Base-by-base conservation (phyloP, 768 basidiomycete species). In the Russula sp. region DNA sequence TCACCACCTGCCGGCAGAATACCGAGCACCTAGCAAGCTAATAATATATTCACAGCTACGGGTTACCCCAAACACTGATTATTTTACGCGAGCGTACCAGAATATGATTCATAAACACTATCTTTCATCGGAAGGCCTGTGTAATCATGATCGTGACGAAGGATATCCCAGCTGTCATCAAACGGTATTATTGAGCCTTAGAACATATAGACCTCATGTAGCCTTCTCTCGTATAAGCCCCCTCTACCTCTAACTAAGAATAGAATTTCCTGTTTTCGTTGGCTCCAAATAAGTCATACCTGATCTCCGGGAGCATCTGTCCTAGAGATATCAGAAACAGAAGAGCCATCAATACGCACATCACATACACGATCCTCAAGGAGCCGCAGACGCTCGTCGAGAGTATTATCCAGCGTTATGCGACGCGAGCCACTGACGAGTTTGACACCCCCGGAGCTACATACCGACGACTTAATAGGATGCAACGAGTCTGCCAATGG, bases 241-340 rank as follows among this genome's bases (percentile, higher is more conserved):
- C 18, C 11, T 28, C 28, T 30, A 40, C 34, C 42, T 40, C 20
- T n/a, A 18, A 58, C 56, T 66, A 90, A 73, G 86, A 87, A 76
- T 86, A 90, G 81, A 95, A 96, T 75, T 92, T 94, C 72, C 95
- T 86, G 79, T 96, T 98, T 75, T 84, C 82, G 75, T 98, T 98
- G 38, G 80, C 75, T 18, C 96, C 96, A 69, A 96, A 98, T 51
- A 98, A 80, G 70, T 94, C 89, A 67, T 80, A 81, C 69, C 96
- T 81, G 69, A 98, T 92, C 77, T 97, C 94, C 2, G 96, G 96
- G 28, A 98, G 80, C 96, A 98, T 98, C 92, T 96, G 63, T 2
- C 10, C 24, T 3, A 14, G 32, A 40, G 30, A 52, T 10, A 32
- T 65, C n/a, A 65, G 64, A 28, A 46, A 32, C n/a, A 52, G 22